Evolutionary conservation across 139 green algal genomes (phyloP).

Genomic region (Micractinium conductrix): DNA sequence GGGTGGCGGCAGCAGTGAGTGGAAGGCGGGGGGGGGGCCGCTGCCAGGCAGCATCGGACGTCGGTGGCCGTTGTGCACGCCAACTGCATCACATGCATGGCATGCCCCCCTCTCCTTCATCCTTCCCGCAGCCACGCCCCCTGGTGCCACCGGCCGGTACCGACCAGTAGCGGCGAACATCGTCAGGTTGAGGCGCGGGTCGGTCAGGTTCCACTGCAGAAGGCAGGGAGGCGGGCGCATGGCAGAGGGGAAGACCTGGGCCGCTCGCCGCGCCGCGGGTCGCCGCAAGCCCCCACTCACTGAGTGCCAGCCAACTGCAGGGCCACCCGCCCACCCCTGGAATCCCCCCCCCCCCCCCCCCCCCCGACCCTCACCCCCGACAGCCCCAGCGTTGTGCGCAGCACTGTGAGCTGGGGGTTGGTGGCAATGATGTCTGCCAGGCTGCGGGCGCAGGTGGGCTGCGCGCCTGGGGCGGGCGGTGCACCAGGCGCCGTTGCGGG

Average conservation of each 20-base stretch:
- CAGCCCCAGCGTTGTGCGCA: background rate
- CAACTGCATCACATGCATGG: no score
- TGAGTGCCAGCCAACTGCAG: background rate
- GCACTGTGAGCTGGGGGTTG: slow-evolving; percentile 1
- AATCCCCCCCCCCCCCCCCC: no score
- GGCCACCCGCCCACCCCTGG: no score
- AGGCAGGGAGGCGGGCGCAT: background rate
- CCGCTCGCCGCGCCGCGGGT: no score
- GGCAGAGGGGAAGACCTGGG: background rate
- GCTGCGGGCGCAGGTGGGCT: background rate
- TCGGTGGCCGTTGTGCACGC: no score
- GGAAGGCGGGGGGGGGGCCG: no score
- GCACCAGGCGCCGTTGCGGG: background rate
- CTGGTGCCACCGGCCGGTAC: no score
- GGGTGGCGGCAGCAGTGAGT: background rate
- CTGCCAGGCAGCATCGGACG: no score
- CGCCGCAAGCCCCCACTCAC: background rate
- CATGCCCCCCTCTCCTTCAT: no score
- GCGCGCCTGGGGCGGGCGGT: background rate
- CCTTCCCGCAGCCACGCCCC: no score
- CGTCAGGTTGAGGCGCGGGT: background rate
- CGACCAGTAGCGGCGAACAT: background rate
- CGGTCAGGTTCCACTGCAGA: background rate
- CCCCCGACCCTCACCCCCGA: background rate
- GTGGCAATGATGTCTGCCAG: background rate